phyloP scores from a whole-genome alignment of 2,329 filamentous ascomycete genomes.

The Chaetomium strumarium region DNA sequence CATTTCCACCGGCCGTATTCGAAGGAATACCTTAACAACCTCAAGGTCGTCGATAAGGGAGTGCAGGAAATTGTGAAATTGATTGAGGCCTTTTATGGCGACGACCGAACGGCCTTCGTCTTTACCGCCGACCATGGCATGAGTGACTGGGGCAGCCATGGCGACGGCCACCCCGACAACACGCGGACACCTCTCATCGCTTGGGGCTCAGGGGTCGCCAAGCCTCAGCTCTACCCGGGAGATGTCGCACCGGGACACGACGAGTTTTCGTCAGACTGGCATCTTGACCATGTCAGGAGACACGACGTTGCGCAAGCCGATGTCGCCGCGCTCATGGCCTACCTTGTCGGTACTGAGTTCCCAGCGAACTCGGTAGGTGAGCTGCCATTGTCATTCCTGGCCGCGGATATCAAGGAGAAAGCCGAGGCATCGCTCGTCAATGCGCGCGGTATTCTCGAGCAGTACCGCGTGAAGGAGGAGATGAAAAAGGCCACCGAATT shows the following conservation, averaged over 20 bases:
- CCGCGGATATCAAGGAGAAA: slow-evolving; percentile 67
- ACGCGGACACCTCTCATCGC: slow-evolving; percentile 87
- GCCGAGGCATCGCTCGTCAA: slow-evolving; percentile 81
- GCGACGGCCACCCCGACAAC: slow-evolving; percentile 95
- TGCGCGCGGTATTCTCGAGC: slow-evolving; percentile 80
- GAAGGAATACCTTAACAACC: slow-evolving; percentile 88
- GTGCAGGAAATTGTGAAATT: slow-evolving; percentile 77
- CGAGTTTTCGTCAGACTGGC: slow-evolving; percentile 87
- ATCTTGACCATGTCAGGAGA: slow-evolving; percentile 69
- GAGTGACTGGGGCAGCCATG: slow-evolving; percentile 99
- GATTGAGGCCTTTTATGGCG: slow-evolving; percentile 78
- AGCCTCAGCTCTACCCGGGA: slow-evolving; percentile 54
- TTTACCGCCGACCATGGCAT: slow-evolving; percentile 99
- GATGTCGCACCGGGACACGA: slow-evolving; percentile 73
- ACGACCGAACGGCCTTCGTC: slow-evolving; percentile 83
- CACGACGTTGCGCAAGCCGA: slow-evolving; percentile 94
- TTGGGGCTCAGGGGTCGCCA: slow-evolving; percentile 88
- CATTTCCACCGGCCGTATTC: slow-evolving; percentile 87
- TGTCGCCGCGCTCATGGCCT: slow-evolving; percentile 91
- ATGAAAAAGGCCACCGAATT: slow-evolving; percentile 71
- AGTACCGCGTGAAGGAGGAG: slow-evolving; percentile 91
- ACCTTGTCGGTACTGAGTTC: slow-evolving; percentile 79
- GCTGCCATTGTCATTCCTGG: slow-evolving; percentile 76
- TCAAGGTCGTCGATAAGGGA: slow-evolving; percentile 88
- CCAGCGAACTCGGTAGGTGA: slow-evolving; percentile 96